phyloP scores from a whole-genome alignment of 441 rosid species.

The Breynia disticha region DNA sequence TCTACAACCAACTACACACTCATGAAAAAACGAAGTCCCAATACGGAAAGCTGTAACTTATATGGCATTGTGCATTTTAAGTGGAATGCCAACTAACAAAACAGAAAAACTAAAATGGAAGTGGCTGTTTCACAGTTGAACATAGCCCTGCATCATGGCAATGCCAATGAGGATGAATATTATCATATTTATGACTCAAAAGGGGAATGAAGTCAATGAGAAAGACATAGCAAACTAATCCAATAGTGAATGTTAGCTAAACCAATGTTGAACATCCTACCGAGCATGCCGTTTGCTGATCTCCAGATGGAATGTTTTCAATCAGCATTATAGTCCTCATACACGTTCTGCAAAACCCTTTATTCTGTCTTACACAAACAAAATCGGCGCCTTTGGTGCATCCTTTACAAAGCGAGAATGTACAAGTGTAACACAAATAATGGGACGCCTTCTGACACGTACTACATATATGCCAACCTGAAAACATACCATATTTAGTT shows the following conservation, averaged over 20 bases:
- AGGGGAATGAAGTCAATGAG: too few species aligned
- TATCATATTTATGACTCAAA: too few species aligned
- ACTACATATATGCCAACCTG: constrained; percentile 99
- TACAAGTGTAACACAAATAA: constrained; percentile 97
- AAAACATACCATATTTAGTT: constrained; percentile 13
- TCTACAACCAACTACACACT: constrained; percentile 1
- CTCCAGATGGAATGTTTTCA: constrained; percentile 48
- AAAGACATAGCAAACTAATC: too few species aligned
- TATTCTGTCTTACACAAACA: constrained; percentile 58
- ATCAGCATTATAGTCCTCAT: constrained; percentile 86
- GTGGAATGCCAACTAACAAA: too few species aligned
- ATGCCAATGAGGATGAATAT: too few species aligned
- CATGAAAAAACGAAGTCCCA: not conserved
- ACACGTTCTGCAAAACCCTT: constrained; percentile 91
- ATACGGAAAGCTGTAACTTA: not conserved
- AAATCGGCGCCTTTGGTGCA: constrained; percentile 89
- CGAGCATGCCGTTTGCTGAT: constrained; percentile 48
- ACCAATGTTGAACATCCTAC: too few species aligned
- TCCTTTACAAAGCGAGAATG: constrained; percentile 89
- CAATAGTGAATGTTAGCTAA: too few species aligned
- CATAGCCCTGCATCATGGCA: too few species aligned
- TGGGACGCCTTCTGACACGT: constrained; percentile 75
- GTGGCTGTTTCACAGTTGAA: too few species aligned
- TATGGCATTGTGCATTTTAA: too few species aligned
- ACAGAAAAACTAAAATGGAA: too few species aligned